phyloP scores from a whole-genome alignment of 495 filamentous ascomycete species.

The Hypoxylon perforatum region DNA sequence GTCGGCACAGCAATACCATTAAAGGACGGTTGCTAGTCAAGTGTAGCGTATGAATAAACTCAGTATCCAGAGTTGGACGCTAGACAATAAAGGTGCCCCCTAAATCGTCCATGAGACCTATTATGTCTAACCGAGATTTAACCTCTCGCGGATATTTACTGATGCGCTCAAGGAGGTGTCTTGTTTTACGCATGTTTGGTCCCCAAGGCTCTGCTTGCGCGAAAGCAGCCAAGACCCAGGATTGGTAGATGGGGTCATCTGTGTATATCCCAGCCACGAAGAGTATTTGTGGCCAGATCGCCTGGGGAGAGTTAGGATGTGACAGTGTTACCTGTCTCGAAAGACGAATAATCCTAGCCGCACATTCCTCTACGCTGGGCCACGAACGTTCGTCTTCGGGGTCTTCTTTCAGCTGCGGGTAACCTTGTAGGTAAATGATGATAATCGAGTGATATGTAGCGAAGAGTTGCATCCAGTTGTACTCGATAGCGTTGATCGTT shows the following conservation, averaged over 20 bases:
- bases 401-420: neutral
- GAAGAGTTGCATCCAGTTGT: slow-evolving; percentile 9
- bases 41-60: neutral
- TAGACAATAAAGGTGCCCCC: slow-evolving; percentile 2
- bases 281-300: slow-evolving; percentile 9
- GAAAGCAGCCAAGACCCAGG: slow-evolving; percentile 4
- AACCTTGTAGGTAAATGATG: neutral
- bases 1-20: no score
- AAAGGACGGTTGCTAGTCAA: no score
- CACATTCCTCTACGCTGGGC: slow-evolving; percentile 3
- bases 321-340: slow-evolving; percentile 5
- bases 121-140: neutral
- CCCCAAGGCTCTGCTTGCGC: slow-evolving; percentile 12
- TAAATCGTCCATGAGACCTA: slow-evolving; percentile 1
- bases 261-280: slow-evolving; percentile 2
- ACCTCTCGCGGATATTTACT: slow-evolving; percentile 6
- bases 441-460: slow-evolving; percentile 2
- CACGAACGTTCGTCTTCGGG: neutral
- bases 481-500: slow-evolving; percentile 6
- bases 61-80: neutral
- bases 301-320: slow-evolving; percentile 7
- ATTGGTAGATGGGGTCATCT: slow-evolving; percentile 14
- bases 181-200: slow-evolving; percentile 9
- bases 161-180: slow-evolving; percentile 11
- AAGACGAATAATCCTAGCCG: slow-evolving; percentile 12